phyloP scores from a whole-genome alignment of 2,329 filamentous ascomycete species.

The Cercospora nicotianae region DNA sequence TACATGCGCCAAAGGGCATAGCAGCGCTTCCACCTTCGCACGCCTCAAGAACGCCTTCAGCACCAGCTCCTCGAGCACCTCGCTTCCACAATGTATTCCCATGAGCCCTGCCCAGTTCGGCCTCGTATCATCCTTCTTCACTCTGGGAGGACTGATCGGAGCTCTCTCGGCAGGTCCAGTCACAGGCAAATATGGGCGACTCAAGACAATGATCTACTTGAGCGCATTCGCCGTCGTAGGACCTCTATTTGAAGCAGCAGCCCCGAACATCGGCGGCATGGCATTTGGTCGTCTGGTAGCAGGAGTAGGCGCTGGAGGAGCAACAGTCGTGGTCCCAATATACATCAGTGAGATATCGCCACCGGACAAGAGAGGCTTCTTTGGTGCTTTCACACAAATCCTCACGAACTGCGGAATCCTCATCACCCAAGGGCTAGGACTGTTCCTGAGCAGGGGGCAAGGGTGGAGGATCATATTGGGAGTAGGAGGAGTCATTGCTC shows the following conservation, averaged over 20 bases:
- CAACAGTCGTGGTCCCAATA: conserved; percentile 88
- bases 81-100: conserved; percentile 74
- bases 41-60: conserved; percentile 58
- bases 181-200: conserved; percentile 74
- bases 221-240: conserved; percentile 75
- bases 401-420: conserved; percentile 88
- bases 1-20: conserved; percentile 68
- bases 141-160: conserved; percentile 80
- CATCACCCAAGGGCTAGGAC: conserved; percentile 77
- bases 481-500: conserved; percentile 67
- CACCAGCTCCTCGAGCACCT: conserved; percentile 13
- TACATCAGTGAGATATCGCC: conserved; percentile 93
- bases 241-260: conserved; percentile 71
- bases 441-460: conserved; percentile 76
- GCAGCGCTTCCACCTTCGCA: conserved; percentile 41
- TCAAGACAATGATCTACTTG: conserved; percentile 73
- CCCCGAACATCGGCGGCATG: conserved; percentile 66
- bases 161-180: conserved; percentile 77
- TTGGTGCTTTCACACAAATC: conserved; percentile 81
- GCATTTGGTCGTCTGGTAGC: conserved; percentile 74
- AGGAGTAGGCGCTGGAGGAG: conserved; percentile 80
- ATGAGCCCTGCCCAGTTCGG: conserved; percentile 84
- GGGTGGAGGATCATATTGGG: conserved; percentile 84
- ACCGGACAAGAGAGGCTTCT: conserved; percentile 61
- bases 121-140: conserved; percentile 86